These are phyloP conservation scores for Tillandsia fasciculata DNA, from an alignment of 176 grass and related monocot genomes.

Conservation along the genomic window DNA sequence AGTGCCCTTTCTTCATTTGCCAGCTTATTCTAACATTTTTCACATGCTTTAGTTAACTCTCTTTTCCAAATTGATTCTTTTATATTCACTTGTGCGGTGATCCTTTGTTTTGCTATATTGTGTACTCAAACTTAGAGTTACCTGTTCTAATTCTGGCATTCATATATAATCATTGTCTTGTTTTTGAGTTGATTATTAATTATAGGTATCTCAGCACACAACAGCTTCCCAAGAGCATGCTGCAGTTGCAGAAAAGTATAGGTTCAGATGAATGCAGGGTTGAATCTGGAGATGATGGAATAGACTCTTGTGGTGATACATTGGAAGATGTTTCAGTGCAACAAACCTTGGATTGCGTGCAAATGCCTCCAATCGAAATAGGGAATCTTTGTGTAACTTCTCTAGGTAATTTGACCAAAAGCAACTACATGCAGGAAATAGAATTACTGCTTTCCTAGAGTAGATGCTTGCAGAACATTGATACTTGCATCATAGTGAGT, in stretches of 20 bases:
- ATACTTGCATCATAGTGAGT: background rate
- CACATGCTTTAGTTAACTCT: too few species aligned
- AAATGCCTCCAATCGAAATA: constrained; percentile 67
- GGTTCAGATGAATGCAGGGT: constrained; percentile 36
- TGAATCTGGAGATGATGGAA: constrained; percentile 34
- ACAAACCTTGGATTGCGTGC: constrained; percentile 36
- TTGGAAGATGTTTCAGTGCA: constrained; percentile 40
- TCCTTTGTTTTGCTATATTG: background rate
- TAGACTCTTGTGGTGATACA: constrained; percentile 45
- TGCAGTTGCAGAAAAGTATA: constrained; percentile 54
- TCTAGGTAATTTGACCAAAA: constrained; percentile 44
- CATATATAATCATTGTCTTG: constrained; percentile 8
- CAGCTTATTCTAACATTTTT: too few species aligned
- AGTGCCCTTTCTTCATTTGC: too few species aligned
- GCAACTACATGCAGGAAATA: constrained; percentile 13
- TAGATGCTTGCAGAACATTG: background rate
- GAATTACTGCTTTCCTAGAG: background rate
- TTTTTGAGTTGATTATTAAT: constrained; percentile 8
- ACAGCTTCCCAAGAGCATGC: constrained; percentile 79
- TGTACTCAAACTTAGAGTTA: background rate
- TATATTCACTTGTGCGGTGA: too few species aligned
- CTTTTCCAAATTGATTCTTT: too few species aligned
- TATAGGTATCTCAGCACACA: constrained; percentile 80
- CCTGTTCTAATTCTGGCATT: constrained; percentile 6
- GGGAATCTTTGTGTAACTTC: constrained; percentile 80